Evolutionary conservation across 805 yeast species (phyloP).

Genomic region (Metschnikowia gelsemii): DNA sequence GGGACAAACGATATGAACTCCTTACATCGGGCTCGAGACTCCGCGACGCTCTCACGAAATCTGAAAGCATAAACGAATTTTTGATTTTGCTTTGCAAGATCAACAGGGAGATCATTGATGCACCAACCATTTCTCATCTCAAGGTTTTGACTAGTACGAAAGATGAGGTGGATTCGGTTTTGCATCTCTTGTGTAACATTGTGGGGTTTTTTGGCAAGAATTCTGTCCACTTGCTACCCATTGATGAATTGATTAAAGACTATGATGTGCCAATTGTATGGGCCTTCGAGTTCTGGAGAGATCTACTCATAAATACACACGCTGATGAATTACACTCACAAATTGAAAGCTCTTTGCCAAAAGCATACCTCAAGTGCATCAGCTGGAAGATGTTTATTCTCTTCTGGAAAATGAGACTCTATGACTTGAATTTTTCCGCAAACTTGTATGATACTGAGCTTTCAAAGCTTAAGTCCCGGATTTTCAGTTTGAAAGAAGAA

Average conservation of each 20-base stretch:
- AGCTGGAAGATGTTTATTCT: constrained; percentile 29
- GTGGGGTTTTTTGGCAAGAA: constrained; percentile 49
- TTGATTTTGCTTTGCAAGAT: constrained; percentile 59
- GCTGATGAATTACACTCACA: constrained; percentile 12
- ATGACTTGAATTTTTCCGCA: constrained; percentile 62
- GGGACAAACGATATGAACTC: constrained; percentile 54
- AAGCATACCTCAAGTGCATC: constrained; percentile 16
- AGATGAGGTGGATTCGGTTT: constrained; percentile 69
- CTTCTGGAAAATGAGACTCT: constrained; percentile 74
- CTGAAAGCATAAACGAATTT: constrained; percentile 57
- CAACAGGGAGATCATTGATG: constrained; percentile 36
- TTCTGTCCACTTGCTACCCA: constrained; percentile 35
- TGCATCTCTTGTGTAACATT: constrained; percentile 63
- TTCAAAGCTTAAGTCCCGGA: constrained; percentile 36
- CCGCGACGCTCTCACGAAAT: constrained; percentile 43
- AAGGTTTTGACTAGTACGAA: constrained; percentile 69
- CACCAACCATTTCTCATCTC: constrained; percentile 45
- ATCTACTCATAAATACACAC: constrained; percentile 31
- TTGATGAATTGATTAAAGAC: constrained; percentile 39
- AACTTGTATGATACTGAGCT: constrained; percentile 50
- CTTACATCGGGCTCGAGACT: constrained; percentile 50
- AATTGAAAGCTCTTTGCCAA: constrained; percentile 10
- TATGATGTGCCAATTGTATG: constrained; percentile 54
- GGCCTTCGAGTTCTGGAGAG: constrained; percentile 81
- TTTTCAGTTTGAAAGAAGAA: constrained; percentile 37